Evolutionary conservation across 2,329 filamentous ascomycete genomes (phyloP).

Genomic region (Trichoderma aggressivum): DNA sequence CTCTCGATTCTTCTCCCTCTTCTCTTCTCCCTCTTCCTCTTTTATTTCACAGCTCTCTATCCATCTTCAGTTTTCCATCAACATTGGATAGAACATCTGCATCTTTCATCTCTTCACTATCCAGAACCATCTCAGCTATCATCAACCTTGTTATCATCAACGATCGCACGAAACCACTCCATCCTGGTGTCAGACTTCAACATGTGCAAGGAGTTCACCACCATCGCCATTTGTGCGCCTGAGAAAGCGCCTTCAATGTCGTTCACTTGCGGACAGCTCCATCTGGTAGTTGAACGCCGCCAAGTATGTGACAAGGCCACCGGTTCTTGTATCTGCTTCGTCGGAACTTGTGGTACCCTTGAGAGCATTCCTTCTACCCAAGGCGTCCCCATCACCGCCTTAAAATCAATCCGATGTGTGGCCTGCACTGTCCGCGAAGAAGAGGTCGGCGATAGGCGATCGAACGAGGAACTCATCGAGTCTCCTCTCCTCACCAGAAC

Average conservation of each 20-base stretch:
- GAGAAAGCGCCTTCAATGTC: background rate
- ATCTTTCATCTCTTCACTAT: background rate
- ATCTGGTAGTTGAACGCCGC: constrained; percentile 23
- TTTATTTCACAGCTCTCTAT: background rate
- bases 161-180: background rate
- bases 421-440: constrained; percentile 23
- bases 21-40: background rate
- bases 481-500: constrained; percentile 18
- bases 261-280: constrained; percentile 26
- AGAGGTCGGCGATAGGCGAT: constrained; percentile 17
- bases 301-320: constrained; percentile 20
- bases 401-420: constrained; percentile 21
- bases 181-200: background rate
- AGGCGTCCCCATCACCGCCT: background rate
- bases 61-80: background rate
- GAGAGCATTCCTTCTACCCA: background rate
- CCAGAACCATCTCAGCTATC: background rate
- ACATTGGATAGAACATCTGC: background rate
- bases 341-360: constrained; percentile 26
- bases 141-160: background rate
- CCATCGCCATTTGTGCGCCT: constrained; percentile 26
- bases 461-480: constrained; percentile 19
- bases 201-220: constrained; percentile 27
- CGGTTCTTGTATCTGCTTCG: constrained; percentile 24
- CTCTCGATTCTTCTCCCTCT: background rate